These are phyloP conservation scores for Coemansia sp. DNA, from an alignment of 192 early-diverging fungal species.

Conservation along the genomic window DNA sequence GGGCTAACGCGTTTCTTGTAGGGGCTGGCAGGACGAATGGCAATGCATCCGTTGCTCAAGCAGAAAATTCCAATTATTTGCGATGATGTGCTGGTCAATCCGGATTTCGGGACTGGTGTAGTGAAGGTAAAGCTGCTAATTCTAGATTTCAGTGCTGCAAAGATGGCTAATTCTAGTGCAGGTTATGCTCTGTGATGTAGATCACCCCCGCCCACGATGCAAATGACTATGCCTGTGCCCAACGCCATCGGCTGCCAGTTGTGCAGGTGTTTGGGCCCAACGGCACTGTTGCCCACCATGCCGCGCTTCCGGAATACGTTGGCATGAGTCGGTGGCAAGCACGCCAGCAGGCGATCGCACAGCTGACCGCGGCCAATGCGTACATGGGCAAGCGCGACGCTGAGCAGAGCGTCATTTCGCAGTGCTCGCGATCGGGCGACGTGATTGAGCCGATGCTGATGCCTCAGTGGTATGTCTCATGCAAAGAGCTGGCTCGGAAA, in stretches of 20 bases:
- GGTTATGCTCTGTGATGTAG: constrained; percentile 31
- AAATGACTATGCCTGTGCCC: constrained; percentile 86
- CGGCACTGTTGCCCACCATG: constrained; percentile 58
- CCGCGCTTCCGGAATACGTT: constrained; percentile 6
- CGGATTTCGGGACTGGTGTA: constrained; percentile 90
- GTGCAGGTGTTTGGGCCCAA: constrained; percentile 83
- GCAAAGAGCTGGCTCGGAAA: constrained; percentile 66
- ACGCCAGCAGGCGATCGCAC: constrained; percentile 65
- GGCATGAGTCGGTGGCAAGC: constrained; percentile 79
- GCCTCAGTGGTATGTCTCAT: constrained; percentile 96
- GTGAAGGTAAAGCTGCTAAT: constrained; percentile 68
- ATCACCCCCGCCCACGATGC: constrained; percentile 95
- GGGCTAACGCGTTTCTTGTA: constrained; percentile 10
- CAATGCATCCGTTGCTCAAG: constrained; percentile 79
- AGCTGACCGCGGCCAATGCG: constrained; percentile 60
- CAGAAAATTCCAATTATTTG: constrained; percentile 79
- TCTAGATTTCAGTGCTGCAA: not conserved
- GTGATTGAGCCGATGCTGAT: constrained; percentile 93
- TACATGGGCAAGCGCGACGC: constrained; percentile 78
- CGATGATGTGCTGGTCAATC: constrained; percentile 81
- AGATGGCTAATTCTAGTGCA: constrained; percentile 7
- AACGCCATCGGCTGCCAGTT: constrained; percentile 75
- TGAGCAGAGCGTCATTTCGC: constrained; percentile 71
- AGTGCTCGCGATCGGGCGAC: constrained; percentile 81
- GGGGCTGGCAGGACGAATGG: constrained; percentile 64